Conservation (phyloP, 805 yeast species). For the Metschnikowia kofuensis region DNA sequence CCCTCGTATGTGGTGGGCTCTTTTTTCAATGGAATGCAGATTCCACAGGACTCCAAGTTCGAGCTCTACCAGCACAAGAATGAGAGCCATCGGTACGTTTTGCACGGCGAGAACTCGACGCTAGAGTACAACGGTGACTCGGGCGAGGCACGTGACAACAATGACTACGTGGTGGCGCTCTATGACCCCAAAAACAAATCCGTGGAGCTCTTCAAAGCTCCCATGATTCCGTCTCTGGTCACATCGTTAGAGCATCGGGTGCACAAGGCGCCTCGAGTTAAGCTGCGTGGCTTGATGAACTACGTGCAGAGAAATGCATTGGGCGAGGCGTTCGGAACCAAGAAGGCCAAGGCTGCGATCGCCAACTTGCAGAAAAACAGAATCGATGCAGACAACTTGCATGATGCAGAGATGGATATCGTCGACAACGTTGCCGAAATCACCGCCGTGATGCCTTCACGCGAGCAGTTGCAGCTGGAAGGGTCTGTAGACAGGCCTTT, state of each 20-base stretch:
- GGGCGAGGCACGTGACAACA: conserved; percentile 29
- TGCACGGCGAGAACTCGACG: conserved; percentile 77
- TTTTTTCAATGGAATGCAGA: conserved; percentile 74
- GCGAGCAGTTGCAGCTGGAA: conserved; percentile 54
- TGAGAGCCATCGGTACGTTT: conserved; percentile 37
- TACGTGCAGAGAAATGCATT: conserved; percentile 72
- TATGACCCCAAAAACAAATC: conserved; percentile 66
- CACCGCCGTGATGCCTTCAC: conserved; percentile 72
- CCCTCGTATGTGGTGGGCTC: conserved; percentile 58
- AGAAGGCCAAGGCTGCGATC: conserved; percentile 90
- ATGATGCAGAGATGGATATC: conserved; percentile 72
- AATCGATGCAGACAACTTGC: conserved; percentile 80
- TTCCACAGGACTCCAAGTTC: conserved; percentile 58
- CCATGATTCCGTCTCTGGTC: conserved; percentile 61
- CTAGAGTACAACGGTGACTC: conserved; percentile 69
- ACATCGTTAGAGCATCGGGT: conserved; percentile 58
- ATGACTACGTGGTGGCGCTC: conserved; percentile 68
- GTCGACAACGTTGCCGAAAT: conserved; percentile 72
- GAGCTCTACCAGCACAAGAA: conserved; percentile 55
- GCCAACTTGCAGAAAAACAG: conserved; percentile 75
- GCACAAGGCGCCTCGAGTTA: conserved; percentile 60
- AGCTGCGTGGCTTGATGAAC: conserved; percentile 49
- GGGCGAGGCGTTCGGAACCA: conserved; percentile 97
- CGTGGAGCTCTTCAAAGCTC: conserved; percentile 61
- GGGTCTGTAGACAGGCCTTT: conserved; percentile 75